Evolutionary conservation across 2,329 filamentous ascomycete species (phyloP), one percentile per base, ranked within the genome.

Genomic region (Alternaria arborescens): DNA sequence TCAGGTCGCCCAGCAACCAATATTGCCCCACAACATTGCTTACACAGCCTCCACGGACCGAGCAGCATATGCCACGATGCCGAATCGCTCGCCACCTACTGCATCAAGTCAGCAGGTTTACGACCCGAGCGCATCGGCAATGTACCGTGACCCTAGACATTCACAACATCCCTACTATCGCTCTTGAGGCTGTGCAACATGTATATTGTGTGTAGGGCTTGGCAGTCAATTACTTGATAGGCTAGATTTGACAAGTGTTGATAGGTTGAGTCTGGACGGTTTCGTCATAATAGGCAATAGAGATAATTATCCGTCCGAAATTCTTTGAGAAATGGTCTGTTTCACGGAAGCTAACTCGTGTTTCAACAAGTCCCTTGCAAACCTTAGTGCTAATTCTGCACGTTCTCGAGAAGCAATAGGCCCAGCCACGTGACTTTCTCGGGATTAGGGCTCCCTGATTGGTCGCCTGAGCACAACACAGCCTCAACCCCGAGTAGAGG

Each of bases 81-180:
- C 60, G 52, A 52, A 60, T 51, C 32, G 10, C 22, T 42, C 40
- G 47, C 41, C 46, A 52, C 55, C 65, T 34, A 57, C 59, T 46
- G 30, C 61, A 53, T 61, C 64, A 32, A 46, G 58, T 56, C 52
- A 65, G 40, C 66, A 65, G 47, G 36, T 28, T 42, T 60, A 65
- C 40, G 55, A 43, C 34, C 52, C 59, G 43, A 38, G 54, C 16
- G 20, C 55, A 14, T 46, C 60, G 22, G 30, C 54, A 34, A 66
- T 58, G 41, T 72, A 72, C 58, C 60, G 62, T 12, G 69, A 73
- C 63, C 62, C 64, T n/a, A 64, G 64, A 56, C 30, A 55, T 51
- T 47, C 62, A 65, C 56, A 65, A 22, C 57, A 68, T 61, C 55
- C 62, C 44, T 48, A 60, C 30, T 71, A 66, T 62, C 61, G 62